Percentiles rank a stretch among this genome's conserved stretches.
These are phyloP conservation scores for Amaranthus hypochondriacus DNA, from an alignment of 148 eudicot genomes.

Conservation along the genomic window DNA sequence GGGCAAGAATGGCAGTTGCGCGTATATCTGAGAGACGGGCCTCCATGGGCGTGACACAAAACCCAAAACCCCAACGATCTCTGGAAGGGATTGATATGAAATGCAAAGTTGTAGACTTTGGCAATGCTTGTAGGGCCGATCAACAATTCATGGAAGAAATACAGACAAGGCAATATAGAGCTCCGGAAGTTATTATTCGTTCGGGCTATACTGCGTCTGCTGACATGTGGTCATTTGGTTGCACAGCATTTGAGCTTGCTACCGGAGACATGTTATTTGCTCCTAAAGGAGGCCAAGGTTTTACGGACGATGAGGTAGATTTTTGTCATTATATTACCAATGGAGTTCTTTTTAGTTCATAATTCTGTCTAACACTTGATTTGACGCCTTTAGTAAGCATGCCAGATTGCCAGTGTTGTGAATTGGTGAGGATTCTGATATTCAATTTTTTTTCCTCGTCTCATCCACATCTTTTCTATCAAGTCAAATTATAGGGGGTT, in stretches of 20 bases:
- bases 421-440: too few species aligned
- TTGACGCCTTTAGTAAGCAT: not conserved
- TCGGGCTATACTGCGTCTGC: slow-evolving; percentile 70
- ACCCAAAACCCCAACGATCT: slow-evolving; percentile 46
- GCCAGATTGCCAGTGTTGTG: not conserved
- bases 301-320: slow-evolving; percentile 87
- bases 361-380: not conserved
- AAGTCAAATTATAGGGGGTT: too few species aligned
- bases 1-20: slow-evolving; percentile 85
- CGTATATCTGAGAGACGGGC: slow-evolving; percentile 65
- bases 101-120: slow-evolving; percentile 94
- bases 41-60: slow-evolving; percentile 44
- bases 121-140: slow-evolving; percentile 94
- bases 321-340: not conserved
- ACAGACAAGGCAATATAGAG: slow-evolving; percentile 95
- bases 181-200: slow-evolving; percentile 88
- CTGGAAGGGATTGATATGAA: slow-evolving; percentile 72
- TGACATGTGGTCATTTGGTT: slow-evolving; percentile 99
- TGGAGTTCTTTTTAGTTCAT: not conserved
- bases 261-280: slow-evolving; percentile 97
- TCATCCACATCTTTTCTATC: not conserved
- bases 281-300: slow-evolving; percentile 73
- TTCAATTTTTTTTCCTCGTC: not conserved
- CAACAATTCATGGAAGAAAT: slow-evolving; percentile 70
- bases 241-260: slow-evolving; percentile 97